Evolutionary conservation across 2,329 filamentous ascomycete genomes (phyloP), one percentile per base, ranked within the genome.

Genomic region (Cryphonectria parasitica): DNA sequence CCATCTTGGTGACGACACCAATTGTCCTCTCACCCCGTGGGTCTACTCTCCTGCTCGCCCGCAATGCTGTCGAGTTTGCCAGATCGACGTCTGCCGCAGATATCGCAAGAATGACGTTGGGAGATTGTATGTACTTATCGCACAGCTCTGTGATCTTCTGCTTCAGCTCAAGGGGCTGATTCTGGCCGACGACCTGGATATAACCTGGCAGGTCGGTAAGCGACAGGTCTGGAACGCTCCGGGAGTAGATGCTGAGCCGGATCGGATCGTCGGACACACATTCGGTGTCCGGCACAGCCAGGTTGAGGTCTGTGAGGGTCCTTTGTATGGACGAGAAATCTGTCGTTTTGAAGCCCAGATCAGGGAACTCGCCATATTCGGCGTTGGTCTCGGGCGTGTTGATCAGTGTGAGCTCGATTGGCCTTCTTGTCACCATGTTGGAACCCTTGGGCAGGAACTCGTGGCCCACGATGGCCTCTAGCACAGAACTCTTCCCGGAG

Each of bases 1-100:
- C 96, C 95, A 99, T 98, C 83, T 99, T 99, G 3, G 96, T 99
- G 58, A 99, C 91, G n/a, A 99, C 96, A 61, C 96, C 96, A 77
- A 99, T 99, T 0, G 96, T 99, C 73, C 96, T 88, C 82, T 99
- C 96, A 68, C 96, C 96, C 72, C 96, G 88, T 1, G 96, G 96
- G 77, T 99, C 96, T 39, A 98, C 95, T 75, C 95, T 89, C 73
- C 96, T 89, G 75, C 95, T 97, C 25, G 96, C 94, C 75, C 95
- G 88, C 34, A 99, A 82, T 7, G 96, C 95, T 8, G 96, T 96
- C 1, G 96, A 99, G 80, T 99, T 99, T 31, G 96, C 96, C 70
- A 99, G 82, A 84, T 99, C 96, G 25, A 99, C 96, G 81, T 99
- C 96, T 34, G 96, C 96, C 1, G 97, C 96, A 1, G 97, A 99